Base-by-base conservation (phyloP, 345 rosid species). In the Salix exigua region DNA sequence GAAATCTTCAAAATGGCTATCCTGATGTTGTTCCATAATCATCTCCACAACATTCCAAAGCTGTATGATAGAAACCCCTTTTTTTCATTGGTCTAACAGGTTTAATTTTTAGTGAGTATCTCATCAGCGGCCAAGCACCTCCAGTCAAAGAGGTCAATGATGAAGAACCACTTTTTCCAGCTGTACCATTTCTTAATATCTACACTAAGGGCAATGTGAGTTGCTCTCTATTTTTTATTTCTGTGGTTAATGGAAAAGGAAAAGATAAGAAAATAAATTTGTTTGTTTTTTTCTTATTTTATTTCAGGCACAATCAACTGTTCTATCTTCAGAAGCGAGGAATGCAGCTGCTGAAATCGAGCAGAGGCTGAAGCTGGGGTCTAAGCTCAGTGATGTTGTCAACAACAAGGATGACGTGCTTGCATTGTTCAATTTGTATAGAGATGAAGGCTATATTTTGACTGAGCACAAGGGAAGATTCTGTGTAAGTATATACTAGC, bases 91-190 rank as follows among this genome's bases (percentile, higher is more conserved):
- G 68, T 78, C 68, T 69, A 61, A 75, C 89, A 93, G 99, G 97
- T 87, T 83, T 96, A 80, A 89, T 96, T 83, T 96, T 93, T 77
- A 93, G 98, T 60, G 98, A 96, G 76, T 93, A 96, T 78, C 97
- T 93, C 73, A 90, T 92, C n/a, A 89, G 92, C 30, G 98, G 99
- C 64, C 94, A 91, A 84, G 94, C 96, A 77, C 99, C 97, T 83
- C 77, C 89, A 38, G 83, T 93, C 83, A 93, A 86, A 83, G 98
- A 96, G 73, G 97, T 93, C 84, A 96, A 93, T 77, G 91, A 88
- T n/a, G 98, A 92, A 83, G 99, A 96, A 73, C 98, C 97, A n/a
- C 86, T 92, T 84, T 92, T 93, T 73, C 95, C 99, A 51, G 86
- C 89, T 67, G 66, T 82, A 65, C 88, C 84, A 19, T 79, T 78